Evolutionary conservation across 805 yeast genomes (phyloP).

Genomic region (Saccharomycopsis fibuligera): DNA sequence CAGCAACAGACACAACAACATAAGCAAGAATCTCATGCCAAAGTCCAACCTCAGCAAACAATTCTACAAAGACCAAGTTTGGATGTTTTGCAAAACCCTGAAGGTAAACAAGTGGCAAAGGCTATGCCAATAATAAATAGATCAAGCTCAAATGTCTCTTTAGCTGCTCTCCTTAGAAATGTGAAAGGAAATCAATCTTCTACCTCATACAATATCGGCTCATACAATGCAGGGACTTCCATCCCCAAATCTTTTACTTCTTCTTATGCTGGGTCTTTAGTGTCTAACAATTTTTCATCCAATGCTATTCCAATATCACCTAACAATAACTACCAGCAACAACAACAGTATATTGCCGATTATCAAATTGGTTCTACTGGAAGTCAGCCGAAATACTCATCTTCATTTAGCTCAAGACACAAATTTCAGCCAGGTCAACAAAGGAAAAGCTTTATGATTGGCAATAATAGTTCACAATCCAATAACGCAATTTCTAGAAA

Average conservation of each 20-base stretch:
- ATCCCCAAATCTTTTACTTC: constrained; percentile 40
- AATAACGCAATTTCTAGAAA: constrained; percentile 20
- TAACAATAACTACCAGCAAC: constrained; percentile 8
- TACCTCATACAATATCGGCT: constrained; percentile 1
- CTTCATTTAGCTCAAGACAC: constrained; percentile 70
- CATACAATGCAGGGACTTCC: constrained; percentile 5
- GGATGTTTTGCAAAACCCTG: neutral
- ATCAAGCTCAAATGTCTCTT: constrained; percentile 46
- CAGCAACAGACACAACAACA: neutral
- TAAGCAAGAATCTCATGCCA: neutral
- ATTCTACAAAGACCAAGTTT: too few relatives aligned
- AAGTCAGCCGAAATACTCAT: constrained; percentile 50
- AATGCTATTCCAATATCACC: constrained; percentile 21
- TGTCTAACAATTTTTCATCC: neutral
- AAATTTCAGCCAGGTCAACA: constrained; percentile 19
- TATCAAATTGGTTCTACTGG: constrained; percentile 34
- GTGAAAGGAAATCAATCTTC: neutral
- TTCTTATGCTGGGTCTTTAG: constrained; percentile 26
- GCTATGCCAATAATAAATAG: constrained; percentile 35
- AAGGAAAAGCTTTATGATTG: constrained; percentile 27
- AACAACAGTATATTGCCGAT: constrained; percentile 9
- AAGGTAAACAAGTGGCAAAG: neutral
- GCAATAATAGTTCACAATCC: constrained; percentile 23
- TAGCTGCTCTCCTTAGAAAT: constrained; percentile 46
- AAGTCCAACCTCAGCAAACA: too few relatives aligned